Conservation (phyloP, 257 asterid genomes). For the Capsicum rhomboideum region DNA sequence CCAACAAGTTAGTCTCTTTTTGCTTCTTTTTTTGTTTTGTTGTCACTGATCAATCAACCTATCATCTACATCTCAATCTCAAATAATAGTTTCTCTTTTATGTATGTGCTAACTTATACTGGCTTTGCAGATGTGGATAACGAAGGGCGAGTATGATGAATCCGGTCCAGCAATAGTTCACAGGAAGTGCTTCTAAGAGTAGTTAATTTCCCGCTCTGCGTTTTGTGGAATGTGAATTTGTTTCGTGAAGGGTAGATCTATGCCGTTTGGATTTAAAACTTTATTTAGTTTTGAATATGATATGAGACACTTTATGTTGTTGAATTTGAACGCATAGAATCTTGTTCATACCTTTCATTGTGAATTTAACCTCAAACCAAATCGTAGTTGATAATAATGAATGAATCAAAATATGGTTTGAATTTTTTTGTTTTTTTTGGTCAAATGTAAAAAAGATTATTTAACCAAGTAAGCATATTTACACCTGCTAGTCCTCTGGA, state of each 20-base stretch:
- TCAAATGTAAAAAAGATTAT: too few relatives aligned
- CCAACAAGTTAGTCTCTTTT: neutral
- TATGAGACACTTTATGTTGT: neutral
- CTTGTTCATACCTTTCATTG: neutral
- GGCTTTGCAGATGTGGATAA: constrained; percentile 5
- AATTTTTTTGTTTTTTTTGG: too few relatives aligned
- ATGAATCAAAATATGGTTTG: neutral
- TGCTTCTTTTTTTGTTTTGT: neutral
- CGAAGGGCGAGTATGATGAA: constrained; percentile 7
- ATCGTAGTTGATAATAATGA: neutral
- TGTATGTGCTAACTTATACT: neutral
- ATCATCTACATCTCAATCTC: neutral
- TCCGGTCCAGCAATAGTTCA: constrained; percentile 9
- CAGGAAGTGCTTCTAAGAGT: constrained; percentile 6
- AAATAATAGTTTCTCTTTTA: neutral
- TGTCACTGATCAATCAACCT: neutral
- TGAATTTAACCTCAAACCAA: neutral
- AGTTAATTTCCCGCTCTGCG: neutral
- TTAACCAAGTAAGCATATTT: too few relatives aligned
- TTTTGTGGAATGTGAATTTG: neutral
- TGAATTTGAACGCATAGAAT: neutral
- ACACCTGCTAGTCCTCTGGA: too few relatives aligned
- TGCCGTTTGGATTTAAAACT: neutral
- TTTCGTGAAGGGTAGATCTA: neutral
- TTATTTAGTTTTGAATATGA: neutral